Conservation (phyloP, 306 rosid genomes). For the Vicia faba region DNA sequence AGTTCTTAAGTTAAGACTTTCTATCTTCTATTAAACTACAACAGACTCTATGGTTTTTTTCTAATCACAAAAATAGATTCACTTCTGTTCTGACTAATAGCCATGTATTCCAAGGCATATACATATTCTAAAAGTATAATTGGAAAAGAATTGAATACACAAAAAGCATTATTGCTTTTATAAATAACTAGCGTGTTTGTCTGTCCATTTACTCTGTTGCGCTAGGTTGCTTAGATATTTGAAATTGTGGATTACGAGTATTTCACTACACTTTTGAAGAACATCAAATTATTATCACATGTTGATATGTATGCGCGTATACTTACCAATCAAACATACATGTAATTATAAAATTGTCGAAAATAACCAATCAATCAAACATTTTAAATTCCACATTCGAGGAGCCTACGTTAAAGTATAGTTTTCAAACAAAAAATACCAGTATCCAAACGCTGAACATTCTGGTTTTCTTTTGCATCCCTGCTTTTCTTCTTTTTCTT, state of each 20-base stretch:
- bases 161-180: neutral
- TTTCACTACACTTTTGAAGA: neutral
- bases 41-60: neutral
- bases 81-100: neutral
- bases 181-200: neutral
- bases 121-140: neutral
- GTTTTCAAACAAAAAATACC: slow-evolving; percentile 52
- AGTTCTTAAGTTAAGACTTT: neutral
- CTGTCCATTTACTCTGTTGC: too few species aligned
- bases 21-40: neutral
- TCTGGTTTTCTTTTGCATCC: slow-evolving; percentile 36
- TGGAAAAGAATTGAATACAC: neutral
- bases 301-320: neutral
- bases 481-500: slow-evolving; percentile 50
- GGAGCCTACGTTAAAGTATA: neutral
- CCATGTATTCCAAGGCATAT: neutral
- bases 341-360: neutral
- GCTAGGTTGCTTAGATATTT: neutral
- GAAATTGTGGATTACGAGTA: neutral
- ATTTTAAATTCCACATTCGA: neutral
- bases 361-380: neutral
- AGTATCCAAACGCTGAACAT: slow-evolving; percentile 36
- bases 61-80: neutral
- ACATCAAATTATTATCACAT: neutral
- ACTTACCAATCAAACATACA: neutral